These are phyloP conservation scores for Dactylellina parvicollis DNA, from an alignment of 2,329 filamentous ascomycete genomes.

Conservation along the genomic window DNA sequence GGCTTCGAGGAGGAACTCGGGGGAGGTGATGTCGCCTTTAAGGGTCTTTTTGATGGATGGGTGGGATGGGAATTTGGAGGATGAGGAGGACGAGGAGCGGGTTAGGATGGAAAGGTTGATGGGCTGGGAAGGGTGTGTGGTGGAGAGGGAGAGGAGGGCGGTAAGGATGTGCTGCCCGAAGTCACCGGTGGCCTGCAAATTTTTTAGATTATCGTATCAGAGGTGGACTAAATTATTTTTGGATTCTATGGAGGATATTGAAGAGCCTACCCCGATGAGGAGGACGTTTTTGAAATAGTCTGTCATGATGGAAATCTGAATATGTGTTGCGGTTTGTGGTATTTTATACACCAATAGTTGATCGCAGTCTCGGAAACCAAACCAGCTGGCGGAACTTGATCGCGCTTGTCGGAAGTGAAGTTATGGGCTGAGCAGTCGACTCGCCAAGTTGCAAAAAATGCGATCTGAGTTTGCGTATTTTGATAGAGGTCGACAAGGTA, in stretches of 20 bases:
- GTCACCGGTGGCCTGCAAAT: conserved; percentile 23
- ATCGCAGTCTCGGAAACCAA: too few relatives aligned
- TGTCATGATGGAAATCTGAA: background rate
- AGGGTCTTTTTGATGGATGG: conserved; percentile 8
- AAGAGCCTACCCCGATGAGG: conserved; percentile 14
- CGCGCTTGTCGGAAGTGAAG: too few relatives aligned
- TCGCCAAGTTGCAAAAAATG: too few relatives aligned
- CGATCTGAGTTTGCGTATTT: too few relatives aligned
- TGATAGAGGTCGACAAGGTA: too few relatives aligned
- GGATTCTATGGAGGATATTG: background rate
- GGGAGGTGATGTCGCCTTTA: conserved; percentile 9
- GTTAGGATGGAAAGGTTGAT: conserved; percentile 20
- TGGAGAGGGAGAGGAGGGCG: conserved; percentile 5
- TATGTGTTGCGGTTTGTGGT: too few relatives aligned
- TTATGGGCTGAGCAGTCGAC: too few relatives aligned
- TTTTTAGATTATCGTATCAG: conserved; percentile 4
- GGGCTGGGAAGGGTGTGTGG: conserved; percentile 14
- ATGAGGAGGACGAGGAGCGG: conserved; percentile 3
- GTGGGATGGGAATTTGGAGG: conserved; percentile 15
- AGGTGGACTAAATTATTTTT: background rate
- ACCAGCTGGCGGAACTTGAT: too few relatives aligned
- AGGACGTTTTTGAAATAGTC: conserved; percentile 4
- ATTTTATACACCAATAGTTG: too few relatives aligned
- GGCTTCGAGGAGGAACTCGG: background rate
- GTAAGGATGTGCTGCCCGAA: conserved; percentile 20